These are phyloP conservation scores for Geotrichum bryndzae DNA, from an alignment of 1,139 yeast genomes.

Conservation along the genomic window DNA sequence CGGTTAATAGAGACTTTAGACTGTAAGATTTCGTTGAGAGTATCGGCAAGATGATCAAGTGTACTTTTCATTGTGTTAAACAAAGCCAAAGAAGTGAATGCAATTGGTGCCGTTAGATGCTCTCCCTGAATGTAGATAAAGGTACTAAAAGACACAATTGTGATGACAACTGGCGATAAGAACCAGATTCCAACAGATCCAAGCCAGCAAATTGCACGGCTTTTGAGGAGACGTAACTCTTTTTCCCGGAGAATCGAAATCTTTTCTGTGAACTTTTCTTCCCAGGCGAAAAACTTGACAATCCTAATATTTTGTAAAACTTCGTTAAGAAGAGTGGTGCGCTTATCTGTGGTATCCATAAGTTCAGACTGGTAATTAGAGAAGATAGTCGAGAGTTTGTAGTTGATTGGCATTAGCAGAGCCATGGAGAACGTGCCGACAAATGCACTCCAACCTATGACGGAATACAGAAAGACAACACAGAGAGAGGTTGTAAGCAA, in stretches of 20 bases:
- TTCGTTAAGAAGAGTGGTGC: constrained; percentile 89
- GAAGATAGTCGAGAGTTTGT: constrained; percentile 54
- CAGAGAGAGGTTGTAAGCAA: constrained; percentile 61
- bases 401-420: constrained; percentile 66
- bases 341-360: constrained; percentile 77
- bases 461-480: constrained; percentile 55
- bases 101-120: constrained; percentile 78
- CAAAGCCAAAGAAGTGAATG: constrained; percentile 83
- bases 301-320: constrained; percentile 90
- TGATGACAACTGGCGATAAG: constrained; percentile 73
- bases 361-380: constrained; percentile 65
- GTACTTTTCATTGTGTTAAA: constrained; percentile 82
- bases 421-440: constrained; percentile 69
- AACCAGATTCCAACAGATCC: constrained; percentile 64
- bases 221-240: constrained; percentile 56
- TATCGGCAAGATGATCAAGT: constrained; percentile 80
- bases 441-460: constrained; percentile 85
- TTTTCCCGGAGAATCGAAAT: constrained; percentile 66
- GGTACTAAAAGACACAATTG: constrained; percentile 72
- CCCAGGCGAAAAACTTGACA: constrained; percentile 96
- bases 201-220: constrained; percentile 65
- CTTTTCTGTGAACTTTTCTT: constrained; percentile 67
- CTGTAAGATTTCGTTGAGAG: constrained; percentile 78
- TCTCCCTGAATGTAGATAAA: constrained; percentile 66
- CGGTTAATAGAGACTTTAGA: constrained; percentile 87